Base-by-base conservation (phyloP, 2,329 filamentous ascomycete genomes). In the Alternaria dauci region DNA sequence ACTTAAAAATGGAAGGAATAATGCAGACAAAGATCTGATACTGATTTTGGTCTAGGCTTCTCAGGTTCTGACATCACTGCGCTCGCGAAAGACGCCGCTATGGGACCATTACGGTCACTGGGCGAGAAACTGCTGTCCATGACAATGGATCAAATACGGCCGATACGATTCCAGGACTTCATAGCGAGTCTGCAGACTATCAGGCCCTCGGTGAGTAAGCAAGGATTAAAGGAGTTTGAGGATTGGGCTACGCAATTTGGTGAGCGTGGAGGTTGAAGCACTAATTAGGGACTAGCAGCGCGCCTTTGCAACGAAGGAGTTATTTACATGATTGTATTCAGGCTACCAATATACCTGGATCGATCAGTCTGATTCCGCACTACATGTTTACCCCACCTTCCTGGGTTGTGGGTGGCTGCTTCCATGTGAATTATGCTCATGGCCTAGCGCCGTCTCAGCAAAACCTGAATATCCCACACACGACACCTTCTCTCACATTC, bases 11-110 rank as follows among this genome's bases (percentile, higher is more conserved):
- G 5, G 18, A 20, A 39, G 4, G 20, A 2, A 8, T 1, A 9
- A 30, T 16, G 5, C 4, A 44, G n/a, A 12, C 32, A 7, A 14
- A 11, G 26, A 20, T 5, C 34, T 26, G n/a, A 55, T 14, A 42
- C 46, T 65, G 25, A 62, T 32, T 23, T 20, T 3, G 2, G 11
- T n/a, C 5, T 14, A 97, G 94, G 93, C n/a, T 99, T 97, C 80
- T 97, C 93, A 8, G 95, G 95, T 44, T 97, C 93, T 2, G 95
- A 99, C 73, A 97, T 99, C 67, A 98, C 95, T 23, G 94, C 95
- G 1, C 83, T 99, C 8, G 95, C 95, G 8, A 99, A 99, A 80
- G 95, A 99, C 76, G 95, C 95, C 8, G 95, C 95, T 3, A 99
- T 99, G 95, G 94, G 95, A 0, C 95, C 95, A 0, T 82, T 99